These are phyloP conservation scores for Hypomyces rosellus DNA, from an alignment of 2,329 filamentous ascomycete species.

Conservation along the genomic window DNA sequence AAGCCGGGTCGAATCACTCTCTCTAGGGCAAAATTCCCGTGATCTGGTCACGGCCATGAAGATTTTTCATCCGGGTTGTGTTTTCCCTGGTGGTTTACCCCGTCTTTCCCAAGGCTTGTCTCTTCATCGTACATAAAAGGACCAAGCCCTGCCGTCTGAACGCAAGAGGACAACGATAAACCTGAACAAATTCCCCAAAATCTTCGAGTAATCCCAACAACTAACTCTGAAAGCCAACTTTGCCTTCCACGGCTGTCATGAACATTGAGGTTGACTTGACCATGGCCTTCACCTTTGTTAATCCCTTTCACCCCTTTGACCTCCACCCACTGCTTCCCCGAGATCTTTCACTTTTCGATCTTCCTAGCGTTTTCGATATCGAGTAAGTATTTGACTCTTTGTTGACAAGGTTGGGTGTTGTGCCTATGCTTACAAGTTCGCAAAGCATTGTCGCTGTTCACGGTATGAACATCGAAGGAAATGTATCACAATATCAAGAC, in stretches of 20 bases:
- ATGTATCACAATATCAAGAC: neutral
- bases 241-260: too few species aligned
- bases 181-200: too few species aligned
- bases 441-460: conserved; percentile 7
- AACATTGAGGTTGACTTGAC: too few species aligned
- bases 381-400: neutral
- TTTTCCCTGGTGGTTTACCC: too few species aligned
- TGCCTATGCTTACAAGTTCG: neutral
- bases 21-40: neutral
- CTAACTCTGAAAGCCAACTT: too few species aligned
- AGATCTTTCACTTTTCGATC: too few species aligned
- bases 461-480: conserved; percentile 9
- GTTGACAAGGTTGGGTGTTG: neutral
- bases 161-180: too few species aligned
- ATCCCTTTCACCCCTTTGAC: neutral
- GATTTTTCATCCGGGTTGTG: neutral
- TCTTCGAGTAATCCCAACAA: too few species aligned
- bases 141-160: neutral
- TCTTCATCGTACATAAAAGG: neutral
- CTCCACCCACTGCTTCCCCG: neutral
- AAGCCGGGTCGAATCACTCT: neutral
- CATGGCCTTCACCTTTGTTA: too few species aligned
- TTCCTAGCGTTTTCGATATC: neutral
- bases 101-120: too few species aligned
- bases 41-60: neutral